Conservation (phyloP, 352 stramenopile genomes). For the Globisporangium cystogenes region DNA sequence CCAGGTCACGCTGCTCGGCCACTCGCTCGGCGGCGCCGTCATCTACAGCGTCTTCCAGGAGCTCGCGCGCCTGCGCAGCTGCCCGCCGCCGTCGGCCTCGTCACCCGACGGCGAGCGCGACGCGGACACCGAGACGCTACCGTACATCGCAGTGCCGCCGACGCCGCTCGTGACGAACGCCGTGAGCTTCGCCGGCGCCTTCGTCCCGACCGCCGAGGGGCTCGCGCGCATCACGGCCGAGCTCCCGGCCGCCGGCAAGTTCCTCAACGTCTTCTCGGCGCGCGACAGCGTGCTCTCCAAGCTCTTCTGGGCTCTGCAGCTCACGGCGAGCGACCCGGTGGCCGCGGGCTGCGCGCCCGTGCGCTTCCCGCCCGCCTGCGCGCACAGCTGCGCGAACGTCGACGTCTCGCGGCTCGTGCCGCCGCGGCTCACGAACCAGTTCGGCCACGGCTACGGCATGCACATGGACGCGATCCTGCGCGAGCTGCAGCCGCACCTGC, state of each 20-base stretch:
- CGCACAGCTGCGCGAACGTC: slow-evolving; percentile 36
- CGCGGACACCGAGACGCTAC: not conserved
- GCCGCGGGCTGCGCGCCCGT: slow-evolving; percentile 46
- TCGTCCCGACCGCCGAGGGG: slow-evolving; percentile 33
- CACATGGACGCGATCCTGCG: slow-evolving; percentile 61
- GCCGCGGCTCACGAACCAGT: slow-evolving; percentile 55
- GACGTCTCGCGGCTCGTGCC: slow-evolving; percentile 67
- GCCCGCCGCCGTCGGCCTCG: slow-evolving; percentile 6
- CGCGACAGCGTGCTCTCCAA: slow-evolving; percentile 69
- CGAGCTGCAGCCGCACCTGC: slow-evolving; percentile 43
- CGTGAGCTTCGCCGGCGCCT: slow-evolving; percentile 69
- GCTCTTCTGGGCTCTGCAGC: slow-evolving; percentile 70
- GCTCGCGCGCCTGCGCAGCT: slow-evolving; percentile 35
- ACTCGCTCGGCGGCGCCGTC: slow-evolving; percentile 71
- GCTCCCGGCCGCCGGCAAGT: slow-evolving; percentile 33
- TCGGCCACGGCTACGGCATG: slow-evolving; percentile 71
- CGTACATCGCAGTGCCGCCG: not conserved
- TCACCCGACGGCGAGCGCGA: no score
- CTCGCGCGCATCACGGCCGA: slow-evolving; percentile 30
- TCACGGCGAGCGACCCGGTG: slow-evolving; percentile 23
- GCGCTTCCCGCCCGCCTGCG: slow-evolving; percentile 9
- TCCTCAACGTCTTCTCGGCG: slow-evolving; percentile 79
- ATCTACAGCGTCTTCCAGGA: slow-evolving; percentile 73
- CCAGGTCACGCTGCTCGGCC: slow-evolving; percentile 66
- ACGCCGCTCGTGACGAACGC: slow-evolving; percentile 37